Conservation (phyloP, 169 alveolate genomes). For the Theileria equi region DNA sequence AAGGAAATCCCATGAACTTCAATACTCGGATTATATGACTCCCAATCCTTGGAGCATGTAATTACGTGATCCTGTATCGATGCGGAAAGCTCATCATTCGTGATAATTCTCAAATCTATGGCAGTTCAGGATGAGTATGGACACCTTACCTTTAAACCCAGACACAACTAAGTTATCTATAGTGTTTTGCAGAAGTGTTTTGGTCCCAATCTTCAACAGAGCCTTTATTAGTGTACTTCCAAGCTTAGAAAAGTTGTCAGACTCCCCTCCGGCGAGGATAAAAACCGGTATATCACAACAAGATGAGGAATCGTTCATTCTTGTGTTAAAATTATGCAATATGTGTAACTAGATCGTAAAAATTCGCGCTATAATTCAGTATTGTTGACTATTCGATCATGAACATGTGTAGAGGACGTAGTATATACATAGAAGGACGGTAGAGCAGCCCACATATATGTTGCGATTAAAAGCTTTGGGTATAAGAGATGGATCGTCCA, state of each 20-base stretch:
- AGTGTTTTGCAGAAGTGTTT: slow-evolving; percentile 25
- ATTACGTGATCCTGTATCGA: slow-evolving; percentile 31
- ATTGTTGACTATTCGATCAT: no score
- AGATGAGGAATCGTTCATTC: neutral
- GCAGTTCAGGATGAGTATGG: neutral
- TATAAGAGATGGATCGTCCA: neutral
- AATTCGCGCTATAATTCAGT: no score
- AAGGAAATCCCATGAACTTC: slow-evolving; percentile 4
- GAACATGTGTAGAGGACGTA: no score
- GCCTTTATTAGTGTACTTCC: slow-evolving; percentile 30
- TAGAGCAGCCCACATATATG: neutral
- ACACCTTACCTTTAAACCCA: slow-evolving; percentile 1
- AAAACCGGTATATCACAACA: slow-evolving; percentile 26
- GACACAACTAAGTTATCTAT: slow-evolving; percentile 15
- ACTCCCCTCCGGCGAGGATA: slow-evolving; percentile 37
- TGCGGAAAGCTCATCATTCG: neutral
- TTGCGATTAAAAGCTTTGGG: neutral
- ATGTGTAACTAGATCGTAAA: no score
- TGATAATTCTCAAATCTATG: slow-evolving; percentile 9
- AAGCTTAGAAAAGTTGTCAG: slow-evolving; percentile 29
- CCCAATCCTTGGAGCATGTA: neutral
- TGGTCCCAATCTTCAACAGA: slow-evolving; percentile 22
- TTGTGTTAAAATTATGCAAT: no score
- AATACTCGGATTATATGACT: neutral
- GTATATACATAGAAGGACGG: no score